Evolutionary conservation across 2,329 filamentous ascomycete species (phyloP).

Genomic region (Hypoxylon sp.): DNA sequence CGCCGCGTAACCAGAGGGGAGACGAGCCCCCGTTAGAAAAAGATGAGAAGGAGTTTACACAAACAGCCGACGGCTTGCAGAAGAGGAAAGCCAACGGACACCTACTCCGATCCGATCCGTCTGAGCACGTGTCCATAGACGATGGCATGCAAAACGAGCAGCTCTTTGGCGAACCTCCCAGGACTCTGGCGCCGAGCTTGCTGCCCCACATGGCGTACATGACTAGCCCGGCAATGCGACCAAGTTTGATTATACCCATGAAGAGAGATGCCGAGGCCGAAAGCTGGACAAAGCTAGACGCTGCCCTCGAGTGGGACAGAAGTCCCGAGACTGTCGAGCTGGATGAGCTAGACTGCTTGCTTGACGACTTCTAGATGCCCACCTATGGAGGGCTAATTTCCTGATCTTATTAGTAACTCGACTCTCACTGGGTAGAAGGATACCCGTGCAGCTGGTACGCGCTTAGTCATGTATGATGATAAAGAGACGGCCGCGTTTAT

Average conservation of each 20-base stretch:
- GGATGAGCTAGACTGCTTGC: slow-evolving; percentile 90
- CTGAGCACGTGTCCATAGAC: slow-evolving; percentile 56
- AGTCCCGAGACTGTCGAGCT: slow-evolving; percentile 92
- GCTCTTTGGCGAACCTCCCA: slow-evolving; percentile 63
- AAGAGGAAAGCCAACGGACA: slow-evolving; percentile 70
- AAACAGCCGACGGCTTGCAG: slow-evolving; percentile 88
- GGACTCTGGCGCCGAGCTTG: slow-evolving; percentile 51
- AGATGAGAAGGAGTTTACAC: slow-evolving; percentile 96
- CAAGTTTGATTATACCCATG: slow-evolving; percentile 59
- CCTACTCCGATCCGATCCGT: slow-evolving; percentile 53
- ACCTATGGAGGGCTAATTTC: slow-evolving; percentile 13
- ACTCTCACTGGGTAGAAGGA: slow-evolving; percentile 16
- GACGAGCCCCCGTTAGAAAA: slow-evolving; percentile 90
- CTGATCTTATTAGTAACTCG: slow-evolving; percentile 19
- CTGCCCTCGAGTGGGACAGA: slow-evolving; percentile 69
- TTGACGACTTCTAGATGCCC: slow-evolving; percentile 74
- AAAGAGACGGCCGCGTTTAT: slow-evolving; percentile 36
- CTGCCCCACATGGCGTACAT: slow-evolving; percentile 59
- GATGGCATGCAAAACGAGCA: slow-evolving; percentile 63
- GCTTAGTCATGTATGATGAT: slow-evolving; percentile 42
- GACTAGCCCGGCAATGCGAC: slow-evolving; percentile 68
- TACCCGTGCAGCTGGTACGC: slow-evolving; percentile 27
- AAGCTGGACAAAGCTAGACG: slow-evolving; percentile 60
- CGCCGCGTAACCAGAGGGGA: slow-evolving; percentile 74
- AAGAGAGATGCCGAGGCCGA: slow-evolving; percentile 58